Percentiles rank a stretch among this genome's conserved stretches.
phyloP scores from a whole-genome alignment of 2,329 filamentous ascomycete species.

The Epichloe baconii region DNA sequence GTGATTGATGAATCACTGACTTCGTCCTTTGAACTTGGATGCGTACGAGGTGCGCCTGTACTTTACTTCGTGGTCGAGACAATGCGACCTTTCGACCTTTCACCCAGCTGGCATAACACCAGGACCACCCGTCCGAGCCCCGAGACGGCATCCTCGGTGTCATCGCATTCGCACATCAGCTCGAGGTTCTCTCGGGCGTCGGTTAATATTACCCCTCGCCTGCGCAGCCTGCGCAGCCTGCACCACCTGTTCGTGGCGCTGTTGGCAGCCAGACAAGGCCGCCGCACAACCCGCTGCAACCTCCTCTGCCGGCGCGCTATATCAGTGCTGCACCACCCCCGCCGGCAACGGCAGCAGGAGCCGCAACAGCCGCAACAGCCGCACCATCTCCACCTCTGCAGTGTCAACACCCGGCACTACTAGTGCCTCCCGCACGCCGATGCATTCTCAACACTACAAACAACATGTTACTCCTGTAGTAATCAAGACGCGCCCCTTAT shows the following conservation, averaged over 20 bases:
- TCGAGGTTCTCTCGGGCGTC: background rate
- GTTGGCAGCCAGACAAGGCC: background rate
- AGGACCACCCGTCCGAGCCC: background rate
- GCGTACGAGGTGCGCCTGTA: too few species aligned
- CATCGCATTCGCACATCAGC: background rate
- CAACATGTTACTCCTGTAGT: conserved; percentile 2
- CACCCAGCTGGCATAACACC: background rate
- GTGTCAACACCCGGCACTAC: background rate
- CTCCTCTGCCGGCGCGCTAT: background rate
- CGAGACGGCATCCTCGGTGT: background rate
- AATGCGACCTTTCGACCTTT: conserved; percentile 4
- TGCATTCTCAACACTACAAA: background rate
- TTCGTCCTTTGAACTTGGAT: too few species aligned
- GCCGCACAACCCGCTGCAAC: background rate
- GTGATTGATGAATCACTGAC: too few species aligned
- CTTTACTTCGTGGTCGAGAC: background rate
- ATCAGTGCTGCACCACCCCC: background rate
- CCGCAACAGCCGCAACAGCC: background rate
- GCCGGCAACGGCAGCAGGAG: background rate
- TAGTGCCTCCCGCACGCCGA: background rate
- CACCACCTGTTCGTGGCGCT: too few species aligned
- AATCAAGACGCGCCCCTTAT: conserved; percentile 1
- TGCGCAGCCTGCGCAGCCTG: too few species aligned
- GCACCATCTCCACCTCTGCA: background rate
- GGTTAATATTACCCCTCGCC: too few species aligned